Base-by-base conservation (phyloP, 129 eudicot genomes). In the Calendula officinalis region DNA sequence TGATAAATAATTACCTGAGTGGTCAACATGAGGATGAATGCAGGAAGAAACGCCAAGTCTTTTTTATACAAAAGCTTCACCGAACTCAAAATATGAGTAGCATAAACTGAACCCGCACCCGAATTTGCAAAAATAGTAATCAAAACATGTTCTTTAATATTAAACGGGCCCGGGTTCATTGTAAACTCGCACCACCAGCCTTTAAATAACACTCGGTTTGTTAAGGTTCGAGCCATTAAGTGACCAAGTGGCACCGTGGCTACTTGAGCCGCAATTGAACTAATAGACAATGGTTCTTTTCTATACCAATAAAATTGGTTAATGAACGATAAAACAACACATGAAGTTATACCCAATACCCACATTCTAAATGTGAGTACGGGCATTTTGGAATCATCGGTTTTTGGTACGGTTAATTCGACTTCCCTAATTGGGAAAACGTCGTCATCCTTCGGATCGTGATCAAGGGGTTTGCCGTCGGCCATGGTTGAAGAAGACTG, bases 241-340 rank as follows among this genome's bases (percentile, higher is more conserved):
- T 82, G 86, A 14, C 96, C 96, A 9, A 88, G 32, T 0, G 96
- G 96, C 10, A 88, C 82, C 10, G 78, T 80, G 0, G 78, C 89
- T 6, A 84, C 75, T 41, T 84, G 91, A 3, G 88, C 91, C 1
- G 83, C 70, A 9, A 82, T 82, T 1, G 84, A 65, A 3, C 66
- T 33, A 2, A 88, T 39, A 2, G 41, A 3, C 74, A 88, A 44
- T 6, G 91, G 88, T 42, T 88, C 75, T 0, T 75, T 77, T 49
- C 96, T 50, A 47, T 84, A 88, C 86, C 91, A 79, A 57, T 84
- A 84, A 53, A 88, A 88, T 72, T 84, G 91, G 81, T 88, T 88
- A 12, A 82, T 75, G 17, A 88, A 84, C 0, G 91, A 76, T 5
- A 88, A 54, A n/a, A 84, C 0, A 6, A 74, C 78, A 47, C 96